Evolutionary conservation across 1,284 basidiomycete genomes (phyloP), one percentile per base, ranked within the genome.

Genomic region (Cryptococcus sp.): DNA sequence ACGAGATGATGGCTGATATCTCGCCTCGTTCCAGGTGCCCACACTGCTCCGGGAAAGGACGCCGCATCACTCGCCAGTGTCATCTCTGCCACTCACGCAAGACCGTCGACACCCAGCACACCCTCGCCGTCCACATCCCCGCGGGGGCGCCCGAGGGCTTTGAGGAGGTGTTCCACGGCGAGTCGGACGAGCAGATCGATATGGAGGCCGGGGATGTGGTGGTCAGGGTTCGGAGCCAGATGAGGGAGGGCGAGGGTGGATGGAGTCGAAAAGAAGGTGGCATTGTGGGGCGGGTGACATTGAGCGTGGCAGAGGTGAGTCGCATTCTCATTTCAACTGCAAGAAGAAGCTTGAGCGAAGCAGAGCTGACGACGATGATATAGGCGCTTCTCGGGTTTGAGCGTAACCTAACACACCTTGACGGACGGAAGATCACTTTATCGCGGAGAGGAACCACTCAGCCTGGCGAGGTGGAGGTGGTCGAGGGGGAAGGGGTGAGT

Each of bases 131-230:
- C 45, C 85, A 88, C 59, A 83, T 97, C 46, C 82, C 85, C n/a
- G 83, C 84, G 4, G 94, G 93, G 23, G 88, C 89, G 79, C 89
- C 91, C 0, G 93, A 97, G 72, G 91, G 89, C 0, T 87, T 89
- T 69, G 89, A 97, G 73, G 84, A 93, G 49, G 82, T 93, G 1
- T 96, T 93, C 65, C 88, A 93, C 64, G 91, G 91, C 21, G 92
- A 96, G 74, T 89, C 88, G 42, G 94, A 97, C 72, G 92, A 97
- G 79, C 88, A 81, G 56, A 90, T 90, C 4, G 93, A 96, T 62
- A 93, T 86, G 85, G 91, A 94, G 65, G 80, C 94, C 8, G 93
- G 93, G 16, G 92, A 97, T 77, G 84, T 97, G 52, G 80, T 96
- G 38, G 80, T 97, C 49, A 80, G 90, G 52, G 86, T 96, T 18